Conservation (phyloP, 768 basidiomycete species). For the Phylloporus arenicola region DNA sequence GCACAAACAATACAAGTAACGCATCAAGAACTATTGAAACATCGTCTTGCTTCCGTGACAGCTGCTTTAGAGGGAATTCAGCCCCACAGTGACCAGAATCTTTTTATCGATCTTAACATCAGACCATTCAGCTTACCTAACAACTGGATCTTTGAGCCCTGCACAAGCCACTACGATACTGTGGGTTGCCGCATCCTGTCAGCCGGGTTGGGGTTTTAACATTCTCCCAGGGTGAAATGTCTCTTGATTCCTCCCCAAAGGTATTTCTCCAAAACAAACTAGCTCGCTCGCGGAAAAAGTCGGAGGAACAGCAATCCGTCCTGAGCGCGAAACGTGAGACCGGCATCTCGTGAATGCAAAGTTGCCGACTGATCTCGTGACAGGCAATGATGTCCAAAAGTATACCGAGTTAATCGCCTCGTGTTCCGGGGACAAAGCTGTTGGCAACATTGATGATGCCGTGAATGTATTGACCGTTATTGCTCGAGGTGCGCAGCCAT, state of each 20-base stretch:
- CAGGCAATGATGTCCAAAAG: conserved; percentile 55
- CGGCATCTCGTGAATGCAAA: not conserved
- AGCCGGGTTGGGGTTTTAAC: not conserved
- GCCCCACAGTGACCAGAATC: conserved; percentile 54
- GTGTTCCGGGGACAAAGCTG: conserved; percentile 41
- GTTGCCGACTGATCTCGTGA: conserved; percentile 4
- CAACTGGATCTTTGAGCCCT: conserved; percentile 76
- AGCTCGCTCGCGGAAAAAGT: conserved; percentile 49
- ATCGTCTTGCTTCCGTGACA: conserved; percentile 43
- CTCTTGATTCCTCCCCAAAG: conserved; percentile 64
- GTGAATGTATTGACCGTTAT: conserved; percentile 15
- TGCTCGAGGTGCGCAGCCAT: not conserved
- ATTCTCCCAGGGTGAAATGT: conserved; percentile 39
- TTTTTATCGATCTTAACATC: conserved; percentile 70
- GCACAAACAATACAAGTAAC: conserved; percentile 53
- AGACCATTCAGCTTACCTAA: conserved; percentile 57
- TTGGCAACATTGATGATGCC: conserved; percentile 48
- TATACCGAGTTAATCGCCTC: conserved; percentile 41
- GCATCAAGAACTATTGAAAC: conserved; percentile 57
- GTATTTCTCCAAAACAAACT: conserved; percentile 79
- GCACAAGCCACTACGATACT: conserved; percentile 68
- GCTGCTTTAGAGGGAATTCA: conserved; percentile 48
- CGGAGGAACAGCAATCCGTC: conserved; percentile 55
- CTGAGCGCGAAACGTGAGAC: conserved; percentile 58
- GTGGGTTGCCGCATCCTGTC: conserved; percentile 34